A percentile compares a stretch with the other conserved stretches of the same genome.
These are phyloP conservation scores for Podospora didyma DNA, from an alignment of 495 filamentous ascomycete genomes.

Conservation along the genomic window DNA sequence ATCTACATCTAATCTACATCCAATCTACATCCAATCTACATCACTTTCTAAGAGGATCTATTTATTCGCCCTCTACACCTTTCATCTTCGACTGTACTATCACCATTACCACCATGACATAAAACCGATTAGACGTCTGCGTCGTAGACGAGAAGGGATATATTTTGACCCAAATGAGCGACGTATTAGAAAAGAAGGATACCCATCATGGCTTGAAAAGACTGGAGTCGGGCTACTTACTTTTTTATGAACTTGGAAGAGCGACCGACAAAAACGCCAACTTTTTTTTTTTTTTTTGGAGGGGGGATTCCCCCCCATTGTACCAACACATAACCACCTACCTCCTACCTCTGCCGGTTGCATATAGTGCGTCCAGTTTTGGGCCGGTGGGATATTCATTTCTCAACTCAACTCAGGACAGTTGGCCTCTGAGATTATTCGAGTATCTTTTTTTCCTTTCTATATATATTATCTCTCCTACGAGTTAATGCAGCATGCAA, in stretches of 20 bases:
- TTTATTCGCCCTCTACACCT: not conserved
- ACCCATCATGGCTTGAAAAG: not conserved
- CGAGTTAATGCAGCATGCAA: too few relatives aligned
- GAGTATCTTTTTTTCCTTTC: too few relatives aligned
- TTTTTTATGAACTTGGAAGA: not conserved
- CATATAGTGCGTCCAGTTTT: too few relatives aligned
- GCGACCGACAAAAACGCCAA: too few relatives aligned
- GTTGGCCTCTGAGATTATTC: too few relatives aligned
- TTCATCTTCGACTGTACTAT: conserved; percentile 5
- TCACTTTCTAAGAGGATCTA: not conserved
- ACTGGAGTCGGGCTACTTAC: not conserved
- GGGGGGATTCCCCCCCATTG: not conserved
- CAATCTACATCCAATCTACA: not conserved
- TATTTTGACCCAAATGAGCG: not conserved
- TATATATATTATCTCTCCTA: too few relatives aligned
- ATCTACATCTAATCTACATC: too few relatives aligned
- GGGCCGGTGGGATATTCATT: too few relatives aligned
- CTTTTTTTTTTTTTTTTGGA: too few relatives aligned
- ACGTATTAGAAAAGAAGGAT: not conserved
- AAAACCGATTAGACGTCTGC: not conserved
- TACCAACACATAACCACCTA: not conserved
- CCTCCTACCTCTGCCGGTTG: too few relatives aligned
- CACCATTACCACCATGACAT: not conserved
- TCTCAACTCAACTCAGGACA: too few relatives aligned
- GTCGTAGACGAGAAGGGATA: not conserved